Percentiles rank a stretch among this genome's conserved stretches.
Conservation (phyloP, 768 basidiomycete species). For the Leccinum fibrillosum region DNA sequence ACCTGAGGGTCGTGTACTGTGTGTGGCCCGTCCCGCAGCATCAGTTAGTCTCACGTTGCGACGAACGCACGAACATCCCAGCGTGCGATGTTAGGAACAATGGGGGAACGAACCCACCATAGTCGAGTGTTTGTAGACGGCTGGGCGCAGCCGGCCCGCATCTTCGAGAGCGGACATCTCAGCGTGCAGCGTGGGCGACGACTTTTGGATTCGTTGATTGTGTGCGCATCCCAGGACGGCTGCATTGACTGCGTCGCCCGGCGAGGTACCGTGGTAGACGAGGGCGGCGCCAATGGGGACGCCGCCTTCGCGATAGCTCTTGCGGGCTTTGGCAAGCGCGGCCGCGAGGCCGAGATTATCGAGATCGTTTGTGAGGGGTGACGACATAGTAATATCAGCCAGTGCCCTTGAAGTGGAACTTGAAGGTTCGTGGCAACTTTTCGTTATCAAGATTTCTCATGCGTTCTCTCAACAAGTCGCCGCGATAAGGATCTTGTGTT, state of each 20-base stretch:
- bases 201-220: conserved; percentile 45
- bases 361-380: conserved; percentile 1
- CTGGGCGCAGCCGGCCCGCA: conserved; percentile 47
- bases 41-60: background rate
- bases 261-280: conserved; percentile 26
- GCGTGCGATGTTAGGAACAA: background rate
- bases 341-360: conserved; percentile 32
- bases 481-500: background rate
- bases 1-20: conserved; percentile 41
- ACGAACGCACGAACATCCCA: background rate
- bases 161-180: conserved; percentile 51
- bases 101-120: conserved; percentile 36
- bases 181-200: conserved; percentile 42
- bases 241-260: background rate
- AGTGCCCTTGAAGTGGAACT: background rate
- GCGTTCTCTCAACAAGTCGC: background rate
- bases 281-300: conserved; percentile 63
- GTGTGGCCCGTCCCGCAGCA: background rate
- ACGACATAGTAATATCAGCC: background rate
- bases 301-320: conserved; percentile 50
- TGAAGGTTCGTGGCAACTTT: background rate
- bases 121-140: conserved; percentile 45
- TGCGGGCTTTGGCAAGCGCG: conserved; percentile 41
- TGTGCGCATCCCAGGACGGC: conserved; percentile 41
- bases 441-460: background rate